phyloP scores from a whole-genome alignment of 2,329 filamentous ascomycete species.

The Juglanconis juglandina region DNA sequence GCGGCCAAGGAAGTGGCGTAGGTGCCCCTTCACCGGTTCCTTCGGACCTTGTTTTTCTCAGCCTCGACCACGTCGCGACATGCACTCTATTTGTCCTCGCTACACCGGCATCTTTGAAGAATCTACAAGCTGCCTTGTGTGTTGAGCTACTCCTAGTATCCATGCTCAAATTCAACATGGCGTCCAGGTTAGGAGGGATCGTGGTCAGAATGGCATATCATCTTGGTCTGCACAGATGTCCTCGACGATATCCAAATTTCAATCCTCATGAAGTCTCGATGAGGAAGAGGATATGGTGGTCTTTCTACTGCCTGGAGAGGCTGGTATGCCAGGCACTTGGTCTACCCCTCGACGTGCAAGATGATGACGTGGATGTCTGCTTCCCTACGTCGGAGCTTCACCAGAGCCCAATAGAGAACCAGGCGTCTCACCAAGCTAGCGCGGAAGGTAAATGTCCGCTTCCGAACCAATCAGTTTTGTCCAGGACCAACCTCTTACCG shows the following conservation, averaged over 20 bases:
- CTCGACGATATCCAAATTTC: conserved; percentile 49
- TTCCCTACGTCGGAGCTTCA: conserved; percentile 22
- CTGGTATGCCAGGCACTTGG: conserved; percentile 55
- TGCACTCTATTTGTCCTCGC: conserved; percentile 45
- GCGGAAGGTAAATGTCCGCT: background rate
- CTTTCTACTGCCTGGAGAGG: conserved; percentile 52
- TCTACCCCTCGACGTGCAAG: conserved; percentile 50
- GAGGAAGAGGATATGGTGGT: conserved; percentile 54
- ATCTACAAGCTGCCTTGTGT: conserved; percentile 49
- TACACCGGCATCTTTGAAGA: conserved; percentile 43
- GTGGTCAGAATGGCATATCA: conserved; percentile 55
- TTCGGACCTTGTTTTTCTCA: conserved; percentile 41
- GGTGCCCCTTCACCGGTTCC: conserved; percentile 33
- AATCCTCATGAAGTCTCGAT: conserved; percentile 42
- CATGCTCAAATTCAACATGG: conserved; percentile 54
- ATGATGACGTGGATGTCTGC: conserved; percentile 58
- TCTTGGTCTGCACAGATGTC: conserved; percentile 56
- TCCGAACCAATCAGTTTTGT: background rate
- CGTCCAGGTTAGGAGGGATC: conserved; percentile 52
- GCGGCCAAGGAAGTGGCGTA: conserved; percentile 29
- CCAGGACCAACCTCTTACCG: background rate
- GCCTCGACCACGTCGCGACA: conserved; percentile 46
- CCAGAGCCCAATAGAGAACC: background rate
- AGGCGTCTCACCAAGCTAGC: background rate
- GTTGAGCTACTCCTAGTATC: conserved; percentile 54